Base-by-base conservation (phyloP, 2,329 filamentous ascomycete species). In the Biscogniauxia sp. region DNA sequence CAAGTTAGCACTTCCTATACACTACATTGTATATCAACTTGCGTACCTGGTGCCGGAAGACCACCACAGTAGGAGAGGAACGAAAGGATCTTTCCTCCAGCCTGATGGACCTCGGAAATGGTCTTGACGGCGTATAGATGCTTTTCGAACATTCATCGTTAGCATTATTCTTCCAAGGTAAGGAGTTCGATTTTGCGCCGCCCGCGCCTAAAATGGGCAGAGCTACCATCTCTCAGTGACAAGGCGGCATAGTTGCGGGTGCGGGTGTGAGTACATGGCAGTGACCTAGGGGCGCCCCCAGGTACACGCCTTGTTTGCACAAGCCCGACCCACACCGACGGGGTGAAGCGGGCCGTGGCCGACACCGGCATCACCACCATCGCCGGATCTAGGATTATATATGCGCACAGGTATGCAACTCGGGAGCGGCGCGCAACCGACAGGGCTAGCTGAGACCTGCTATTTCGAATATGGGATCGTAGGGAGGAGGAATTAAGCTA, bases 51-150 rank as follows among this genome's bases (percentile, higher is more conserved):
- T 37, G 2, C 61, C 1, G 41, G 53, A 54, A 95, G 82, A 68
- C 92, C 92, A 73, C 92, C 92, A 70, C 93, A 97, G 84, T 90
- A 97, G 57, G 86, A 90, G 64, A 90, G 79, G 83, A 97, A 97
- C 54, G 84, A 86, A 32, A 82, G 80, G 74, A 97, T 89, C 82
- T 95, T 94, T 75, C 93, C 93, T 63, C 93, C 93, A 26, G 83
- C 89, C 65, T 85, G 80, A 84, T 97, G 94, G n/a, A 97, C 92
- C 73, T 92, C 85, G 60, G 91, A 86, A 70, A 97, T 97, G 60
- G 88, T 92, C 81, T 94, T 90, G 75, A 98, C 86, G 55, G 94
- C 94, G 74, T 94, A 45, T 20, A 57, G 32, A 26, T 57, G 56
- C 57, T 32, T 32, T 32, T 32, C 7, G 28, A 13, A 9, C 28